Evolutionary conservation across 2,329 filamentous ascomycete genomes (phyloP).

Genomic region (Ophiognomonia clavigignenti-juglandacearum): DNA sequence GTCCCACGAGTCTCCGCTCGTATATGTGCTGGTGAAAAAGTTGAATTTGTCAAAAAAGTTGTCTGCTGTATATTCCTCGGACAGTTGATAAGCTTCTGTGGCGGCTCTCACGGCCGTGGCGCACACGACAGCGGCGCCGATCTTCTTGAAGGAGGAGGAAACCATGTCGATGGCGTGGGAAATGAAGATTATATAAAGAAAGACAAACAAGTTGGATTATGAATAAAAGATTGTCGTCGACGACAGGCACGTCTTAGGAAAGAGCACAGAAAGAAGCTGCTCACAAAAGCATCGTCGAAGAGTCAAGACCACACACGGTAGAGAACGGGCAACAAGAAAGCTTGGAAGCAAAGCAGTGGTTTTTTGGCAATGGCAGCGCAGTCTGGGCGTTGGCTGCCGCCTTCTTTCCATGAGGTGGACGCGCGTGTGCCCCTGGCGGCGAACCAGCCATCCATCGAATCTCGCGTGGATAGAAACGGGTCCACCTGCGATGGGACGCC

Average conservation of each 20-base stretch:
- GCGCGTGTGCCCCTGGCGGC: not conserved
- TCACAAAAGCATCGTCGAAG: not conserved
- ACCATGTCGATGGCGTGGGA: conserved; percentile 5
- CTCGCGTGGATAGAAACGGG: not conserved
- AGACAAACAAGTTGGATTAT: conserved; percentile 2
- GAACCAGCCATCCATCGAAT: conserved; percentile 1
- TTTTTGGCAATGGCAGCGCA: too few species aligned
- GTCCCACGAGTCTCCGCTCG: conserved; percentile 35
- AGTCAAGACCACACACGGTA: too few species aligned
- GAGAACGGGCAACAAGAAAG: too few species aligned
- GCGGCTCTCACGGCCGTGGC: conserved; percentile 8
- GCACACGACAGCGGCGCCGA: conserved; percentile 12
- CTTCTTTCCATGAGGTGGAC: not conserved
- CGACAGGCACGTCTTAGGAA: conserved; percentile 6
- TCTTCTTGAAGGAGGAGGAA: conserved; percentile 9
- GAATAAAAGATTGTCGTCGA: conserved; percentile 11
- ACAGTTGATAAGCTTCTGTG: conserved; percentile 6
- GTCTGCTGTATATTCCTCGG: conserved; percentile 11
- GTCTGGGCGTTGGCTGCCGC: too few species aligned
- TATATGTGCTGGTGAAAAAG: conserved; percentile 24
- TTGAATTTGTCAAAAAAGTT: conserved; percentile 47
- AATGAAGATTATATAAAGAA: conserved; percentile 2
- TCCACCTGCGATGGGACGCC: not conserved
- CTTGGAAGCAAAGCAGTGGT: too few species aligned
- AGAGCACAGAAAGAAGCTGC: conserved; percentile 4